Base-by-base conservation (phyloP, 371 early-diverging fungal genomes). In the Polyrhizophydium stewartii region DNA sequence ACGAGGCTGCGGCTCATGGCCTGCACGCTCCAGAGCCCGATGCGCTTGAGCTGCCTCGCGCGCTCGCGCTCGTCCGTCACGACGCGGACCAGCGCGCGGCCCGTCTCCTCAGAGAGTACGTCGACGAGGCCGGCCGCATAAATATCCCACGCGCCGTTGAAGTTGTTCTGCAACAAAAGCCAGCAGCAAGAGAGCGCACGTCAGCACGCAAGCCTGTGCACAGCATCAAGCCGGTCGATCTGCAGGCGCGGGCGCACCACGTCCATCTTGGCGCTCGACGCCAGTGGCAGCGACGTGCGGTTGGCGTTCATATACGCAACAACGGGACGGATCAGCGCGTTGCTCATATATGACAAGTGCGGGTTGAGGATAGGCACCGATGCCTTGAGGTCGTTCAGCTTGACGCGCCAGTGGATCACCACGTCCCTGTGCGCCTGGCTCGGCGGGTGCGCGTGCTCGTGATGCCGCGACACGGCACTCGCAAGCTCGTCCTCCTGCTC, bases 291-390 rank as follows among this genome's bases (percentile, higher is more conserved):
- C 45, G 84, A 82, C 0, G 92, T 92, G 35, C 90, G 85, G 73
- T 94, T 91, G 17, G 89, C 85, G 67, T 96, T 94, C 83, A 98
- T 90, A 66, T 90, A 98, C 2, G 89, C 96, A 0, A 96, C 92
- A n/a, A 96, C 83, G 0, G 98, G 97, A 1, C 96, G 81, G 16
- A 95, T 85, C 69, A 94, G 79, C 6, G 96, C 93, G 60, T 82
- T 89, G 47, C 64, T 66, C 43, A 96, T 70, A 62, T 92, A 92
- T 10, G 85, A 82, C 24, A 93, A 67, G 45, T 74, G 62, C 35
- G 72, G 71, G 19, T 86, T 83, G 21, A 77, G 68, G 0, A 94
- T 73, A 2, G 98, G 98, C 0, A 96, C 89, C 9, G 86, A 85
- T 0, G 97, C 94, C 58, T 92, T 89, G 49, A 92, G 83, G 68